Percentiles rank a stretch among this genome's conserved stretches.
Evolutionary conservation across 768 basidiomycete genomes (phyloP).

Genomic region (Tulasnella sp.): DNA sequence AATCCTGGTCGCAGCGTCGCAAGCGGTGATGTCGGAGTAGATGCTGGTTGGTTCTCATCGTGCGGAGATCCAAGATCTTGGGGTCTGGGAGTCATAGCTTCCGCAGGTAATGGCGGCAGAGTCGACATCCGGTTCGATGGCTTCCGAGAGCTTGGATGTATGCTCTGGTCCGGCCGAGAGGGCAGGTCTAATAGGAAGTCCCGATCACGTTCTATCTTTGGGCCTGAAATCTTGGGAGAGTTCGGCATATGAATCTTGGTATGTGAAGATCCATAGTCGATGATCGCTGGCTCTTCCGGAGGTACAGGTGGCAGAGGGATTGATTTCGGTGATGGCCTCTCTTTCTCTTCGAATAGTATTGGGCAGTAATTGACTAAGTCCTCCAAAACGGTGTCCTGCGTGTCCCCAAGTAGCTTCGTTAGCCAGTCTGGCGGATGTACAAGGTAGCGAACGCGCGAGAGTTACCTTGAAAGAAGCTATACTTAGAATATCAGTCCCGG

Average conservation of each 20-base stretch:
- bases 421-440: not conserved
- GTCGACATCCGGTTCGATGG: not conserved
- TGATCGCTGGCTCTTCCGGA: conserved; percentile 42
- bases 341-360: conserved; percentile 45
- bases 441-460: too few species aligned
- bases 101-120: too few species aligned
- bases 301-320: conserved; percentile 69
- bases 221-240: conserved; percentile 21
- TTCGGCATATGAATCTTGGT: conserved; percentile 50
- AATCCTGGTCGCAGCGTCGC: too few species aligned
- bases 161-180: not conserved
- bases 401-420: not conserved
- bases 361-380: conserved; percentile 65
- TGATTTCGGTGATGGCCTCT: not conserved
- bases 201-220: conserved; percentile 4
- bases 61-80: too few species aligned
- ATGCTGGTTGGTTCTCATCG: too few species aligned
- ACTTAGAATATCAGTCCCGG: conserved; percentile 56
- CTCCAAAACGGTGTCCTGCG: conserved; percentile 67
- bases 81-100: too few species aligned
- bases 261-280: conserved; percentile 57
- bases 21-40: too few species aligned
- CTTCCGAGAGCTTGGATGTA: not conserved
- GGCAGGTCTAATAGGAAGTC: conserved; percentile 14
- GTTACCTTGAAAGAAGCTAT: conserved; percentile 66